Evolutionary conservation across 768 basidiomycete species (phyloP).

Genomic region (Nevesoporus exiguus): DNA sequence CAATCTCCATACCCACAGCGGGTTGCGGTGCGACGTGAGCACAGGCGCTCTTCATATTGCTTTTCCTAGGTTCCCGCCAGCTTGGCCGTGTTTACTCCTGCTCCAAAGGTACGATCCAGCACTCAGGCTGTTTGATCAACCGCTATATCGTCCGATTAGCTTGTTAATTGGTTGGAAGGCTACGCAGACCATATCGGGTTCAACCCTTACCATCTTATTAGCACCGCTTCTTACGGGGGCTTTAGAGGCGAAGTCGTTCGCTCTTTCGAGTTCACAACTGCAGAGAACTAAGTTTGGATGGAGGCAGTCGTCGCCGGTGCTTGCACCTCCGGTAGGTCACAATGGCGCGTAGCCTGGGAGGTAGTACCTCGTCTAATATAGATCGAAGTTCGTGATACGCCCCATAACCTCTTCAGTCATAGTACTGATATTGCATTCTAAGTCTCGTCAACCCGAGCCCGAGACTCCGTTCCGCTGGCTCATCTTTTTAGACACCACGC

Average conservation of each 20-base stretch:
- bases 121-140: conserved; percentile 32
- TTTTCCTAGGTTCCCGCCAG: conserved; percentile 53
- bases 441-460: too few species aligned
- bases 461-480: not conserved
- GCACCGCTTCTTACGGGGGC: conserved; percentile 29
- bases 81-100: conserved; percentile 53
- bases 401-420: conserved; percentile 33
- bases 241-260: conserved; percentile 57
- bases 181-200: conserved; percentile 60
- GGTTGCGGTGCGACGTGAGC: too few species aligned
- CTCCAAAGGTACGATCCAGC: conserved; percentile 40
- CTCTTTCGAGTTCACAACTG: conserved; percentile 47
- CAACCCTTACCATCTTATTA: conserved; percentile 42
- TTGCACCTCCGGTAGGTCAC: conserved; percentile 52
- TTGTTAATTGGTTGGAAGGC: conserved; percentile 44
- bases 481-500: not conserved
- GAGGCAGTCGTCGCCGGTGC: conserved; percentile 65
- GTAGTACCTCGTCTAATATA: conserved; percentile 11
- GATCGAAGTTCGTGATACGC: conserved; percentile 35
- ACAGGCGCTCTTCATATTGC: too few species aligned
- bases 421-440: conserved; percentile 32
- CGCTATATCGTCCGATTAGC: conserved; percentile 39
- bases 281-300: conserved; percentile 52
- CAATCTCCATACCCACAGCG: too few species aligned
- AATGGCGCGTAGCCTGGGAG: not conserved